Evolutionary conservation across 1,284 basidiomycete genomes (phyloP), one percentile per base, ranked within the genome.

Genomic region (Neolentinus lepideus): DNA sequence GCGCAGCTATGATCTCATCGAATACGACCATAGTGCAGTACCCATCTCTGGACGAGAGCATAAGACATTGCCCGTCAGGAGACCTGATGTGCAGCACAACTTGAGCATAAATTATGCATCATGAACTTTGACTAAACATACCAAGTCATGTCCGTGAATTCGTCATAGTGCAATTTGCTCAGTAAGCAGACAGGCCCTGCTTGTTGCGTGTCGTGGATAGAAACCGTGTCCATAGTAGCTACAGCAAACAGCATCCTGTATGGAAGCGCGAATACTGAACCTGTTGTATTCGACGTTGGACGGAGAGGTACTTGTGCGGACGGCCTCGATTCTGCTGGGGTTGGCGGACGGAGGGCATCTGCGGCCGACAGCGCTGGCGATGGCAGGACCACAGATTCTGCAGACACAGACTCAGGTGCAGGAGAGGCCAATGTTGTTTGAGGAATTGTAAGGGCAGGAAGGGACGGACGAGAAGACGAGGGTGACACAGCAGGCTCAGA

Each of bases 181-280:
- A 99, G 83, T 64, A 98, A 78, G 68, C 93, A 95, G 46, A 98
- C 82, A 0, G 96, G 97, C 0, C 90, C 84, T 1, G 92, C 81
- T 73, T 99, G 96, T 70, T 99, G 96, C 2, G 96, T 98, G 69
- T 99, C 96, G 70, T 99, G 96, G 56, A 99, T 88, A 55, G 92
- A 82, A 22, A 99, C 87, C 1, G 92, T 90, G 68, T 99, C 96
- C 83, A 95, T 97, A 24, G 96, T 98, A 46, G 94, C 92, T 9
- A 99, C 92, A 0, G 97, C 94, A 66, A 92, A 99, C 45, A 98
- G 72, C 87, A 98, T 92, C 50, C 96, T 81, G 69, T 98, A 98
- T 0, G 94, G 92, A 53, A 98, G 71, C 11, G 90, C 85, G 67
- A 99, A 97, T 6, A 97, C 77, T 25, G 87, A 85, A 16, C 75